phyloP scores from a whole-genome alignment of 2,329 filamentous ascomycete species.

The Curvularia eragrostidis region DNA sequence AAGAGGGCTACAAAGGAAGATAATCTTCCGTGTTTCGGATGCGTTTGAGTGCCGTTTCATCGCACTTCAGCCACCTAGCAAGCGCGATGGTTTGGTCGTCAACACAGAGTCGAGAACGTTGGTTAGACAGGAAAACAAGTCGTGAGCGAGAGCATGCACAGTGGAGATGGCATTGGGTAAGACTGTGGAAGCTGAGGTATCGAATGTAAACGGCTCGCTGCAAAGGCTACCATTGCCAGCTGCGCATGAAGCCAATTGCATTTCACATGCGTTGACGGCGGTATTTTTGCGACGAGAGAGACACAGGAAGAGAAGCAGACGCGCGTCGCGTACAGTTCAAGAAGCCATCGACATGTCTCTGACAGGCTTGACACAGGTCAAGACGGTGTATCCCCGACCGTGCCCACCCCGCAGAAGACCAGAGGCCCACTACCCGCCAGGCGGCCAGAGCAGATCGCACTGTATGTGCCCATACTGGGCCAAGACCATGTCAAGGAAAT shows the following conservation, averaged over 20 bases:
- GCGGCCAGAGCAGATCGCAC: slow-evolving; percentile 14
- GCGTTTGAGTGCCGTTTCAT: slow-evolving; percentile 41
- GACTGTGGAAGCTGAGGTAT: neutral
- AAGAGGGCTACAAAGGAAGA: slow-evolving; percentile 8
- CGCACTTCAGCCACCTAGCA: slow-evolving; percentile 6
- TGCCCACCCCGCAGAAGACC: slow-evolving; percentile 22
- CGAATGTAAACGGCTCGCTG: neutral
- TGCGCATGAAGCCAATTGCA: neutral
- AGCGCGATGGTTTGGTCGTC: slow-evolving; percentile 1
- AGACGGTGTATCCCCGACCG: slow-evolving; percentile 20
- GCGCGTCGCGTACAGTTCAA: slow-evolving; percentile 21
- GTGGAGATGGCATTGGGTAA: neutral
- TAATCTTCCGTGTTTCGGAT: slow-evolving; percentile 29
- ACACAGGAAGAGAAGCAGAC: slow-evolving; percentile 3
- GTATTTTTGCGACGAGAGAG: neutral
- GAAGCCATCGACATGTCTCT: slow-evolving; percentile 29
- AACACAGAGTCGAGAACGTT: neutral
- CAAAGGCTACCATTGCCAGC: neutral
- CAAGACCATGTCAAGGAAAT: slow-evolving; percentile 8
- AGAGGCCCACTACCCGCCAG: slow-evolving; percentile 18
- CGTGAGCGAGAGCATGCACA: neutral
- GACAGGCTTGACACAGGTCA: slow-evolving; percentile 33
- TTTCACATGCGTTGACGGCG: neutral
- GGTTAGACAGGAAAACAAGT: neutral
- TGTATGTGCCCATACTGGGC: slow-evolving; percentile 5